Conservation (phyloP, 2,329 filamentous ascomycete genomes). For the Alternaria conjuncta region DNA sequence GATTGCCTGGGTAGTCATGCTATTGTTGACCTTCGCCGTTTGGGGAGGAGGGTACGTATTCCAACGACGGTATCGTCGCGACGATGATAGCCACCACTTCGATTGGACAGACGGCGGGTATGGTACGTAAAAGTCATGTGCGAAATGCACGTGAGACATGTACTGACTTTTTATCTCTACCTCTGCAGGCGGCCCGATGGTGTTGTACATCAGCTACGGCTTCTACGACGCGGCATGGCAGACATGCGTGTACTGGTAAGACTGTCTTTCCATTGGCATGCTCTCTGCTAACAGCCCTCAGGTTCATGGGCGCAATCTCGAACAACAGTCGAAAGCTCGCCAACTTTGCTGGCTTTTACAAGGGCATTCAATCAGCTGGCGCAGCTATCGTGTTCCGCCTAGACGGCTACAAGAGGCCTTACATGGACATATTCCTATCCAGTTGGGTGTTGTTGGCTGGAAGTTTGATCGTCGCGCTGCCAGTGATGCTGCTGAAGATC, state of each 20-base stretch:
- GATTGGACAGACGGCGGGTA: slow-evolving; percentile 74
- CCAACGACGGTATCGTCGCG: slow-evolving; percentile 63
- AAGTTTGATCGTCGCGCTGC: slow-evolving; percentile 74
- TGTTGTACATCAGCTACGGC: slow-evolving; percentile 86
- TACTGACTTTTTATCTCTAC: not conserved
- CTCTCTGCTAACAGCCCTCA: slow-evolving; percentile 38
- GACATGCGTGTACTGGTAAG: slow-evolving; percentile 82
- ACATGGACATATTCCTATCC: slow-evolving; percentile 72
- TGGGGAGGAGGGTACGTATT: slow-evolving; percentile 84
- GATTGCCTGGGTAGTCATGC: slow-evolving; percentile 63
- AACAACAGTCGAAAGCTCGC: slow-evolving; percentile 89
- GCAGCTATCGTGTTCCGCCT: slow-evolving; percentile 75
- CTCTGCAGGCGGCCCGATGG: slow-evolving; percentile 68
- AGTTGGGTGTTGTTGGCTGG: slow-evolving; percentile 76
- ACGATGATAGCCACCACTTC: slow-evolving; percentile 27
- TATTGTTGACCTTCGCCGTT: slow-evolving; percentile 72
- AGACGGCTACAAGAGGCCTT: slow-evolving; percentile 63
- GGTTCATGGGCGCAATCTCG: slow-evolving; percentile 87
- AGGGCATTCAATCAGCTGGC: slow-evolving; percentile 82
- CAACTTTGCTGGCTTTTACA: slow-evolving; percentile 88
- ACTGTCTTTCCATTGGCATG: not conserved
- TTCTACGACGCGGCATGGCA: slow-evolving; percentile 90
- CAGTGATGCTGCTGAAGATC: slow-evolving; percentile 77
- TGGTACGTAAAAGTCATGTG: slow-evolving; percentile 20
- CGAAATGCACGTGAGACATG: not conserved